phyloP scores from a whole-genome alignment of 495 filamentous ascomycete genomes.

The Lepidopterella palustris region DNA sequence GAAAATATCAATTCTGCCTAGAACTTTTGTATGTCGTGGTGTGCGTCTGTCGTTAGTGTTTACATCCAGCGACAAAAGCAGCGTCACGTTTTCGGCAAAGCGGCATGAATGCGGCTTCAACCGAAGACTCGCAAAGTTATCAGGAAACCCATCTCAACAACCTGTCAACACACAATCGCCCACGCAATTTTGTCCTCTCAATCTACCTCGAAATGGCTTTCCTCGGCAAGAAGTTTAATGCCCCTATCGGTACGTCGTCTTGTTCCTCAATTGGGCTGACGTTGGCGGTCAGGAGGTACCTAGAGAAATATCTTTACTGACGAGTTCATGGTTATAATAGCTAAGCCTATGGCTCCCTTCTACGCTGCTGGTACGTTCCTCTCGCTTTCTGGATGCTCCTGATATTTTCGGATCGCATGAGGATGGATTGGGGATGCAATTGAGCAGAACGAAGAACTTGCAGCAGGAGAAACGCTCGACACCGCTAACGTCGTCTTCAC shows the following conservation, averaged over 20 bases:
- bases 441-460: not conserved
- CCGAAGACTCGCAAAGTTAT: not conserved
- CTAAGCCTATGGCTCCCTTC: slow-evolving; percentile 84
- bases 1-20: no score
- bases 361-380: slow-evolving; percentile 76
- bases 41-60: not conserved
- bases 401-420: not conserved
- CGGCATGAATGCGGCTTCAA: not conserved
- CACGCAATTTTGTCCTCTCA: slow-evolving; percentile 11
- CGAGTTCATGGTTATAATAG: slow-evolving; percentile 45
- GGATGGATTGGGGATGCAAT: not conserved
- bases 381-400: not conserved
- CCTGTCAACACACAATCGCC: no score
- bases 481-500: slow-evolving; percentile 2
- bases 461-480: not conserved
- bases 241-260: slow-evolving; percentile 67
- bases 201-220: slow-evolving; percentile 59
- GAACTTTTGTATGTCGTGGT: no score
- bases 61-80: not conserved
- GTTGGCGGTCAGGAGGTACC: not conserved
- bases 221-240: slow-evolving; percentile 90
- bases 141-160: not conserved
- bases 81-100: not conserved
- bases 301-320: slow-evolving; percentile 14
- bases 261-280: slow-evolving; percentile 8